These are phyloP conservation scores for Pyrenophora tritici-repentis DNA, from an alignment of 2,329 filamentous ascomycete genomes.

Conservation along the genomic window DNA sequence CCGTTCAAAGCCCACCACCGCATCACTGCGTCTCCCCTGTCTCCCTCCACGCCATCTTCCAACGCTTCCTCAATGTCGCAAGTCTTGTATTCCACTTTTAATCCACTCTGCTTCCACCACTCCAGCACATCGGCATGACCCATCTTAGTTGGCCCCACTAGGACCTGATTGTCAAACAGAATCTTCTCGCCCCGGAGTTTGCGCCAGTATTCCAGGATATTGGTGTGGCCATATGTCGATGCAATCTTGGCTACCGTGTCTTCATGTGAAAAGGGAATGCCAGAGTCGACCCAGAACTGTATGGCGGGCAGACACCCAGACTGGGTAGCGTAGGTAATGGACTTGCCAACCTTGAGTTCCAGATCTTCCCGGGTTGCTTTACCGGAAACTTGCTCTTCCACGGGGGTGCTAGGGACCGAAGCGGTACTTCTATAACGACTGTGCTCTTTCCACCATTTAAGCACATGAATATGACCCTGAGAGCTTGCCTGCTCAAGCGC, in stretches of 20 bases:
- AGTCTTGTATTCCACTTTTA: conserved; percentile 88
- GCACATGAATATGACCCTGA: conserved; percentile 80
- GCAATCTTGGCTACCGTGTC: conserved; percentile 84
- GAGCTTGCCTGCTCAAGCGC: conserved; percentile 87
- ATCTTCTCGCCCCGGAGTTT: conserved; percentile 74
- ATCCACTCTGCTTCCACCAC: conserved; percentile 83
- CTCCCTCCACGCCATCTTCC: conserved; percentile 76
- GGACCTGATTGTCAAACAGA: conserved; percentile 80
- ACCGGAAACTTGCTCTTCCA: conserved; percentile 20
- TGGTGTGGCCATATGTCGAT: conserved; percentile 81
- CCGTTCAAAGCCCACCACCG: conserved; percentile 89
- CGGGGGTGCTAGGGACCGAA: conserved; percentile 16
- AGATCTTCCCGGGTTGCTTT: conserved; percentile 41
- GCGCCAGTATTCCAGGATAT: conserved; percentile 83
- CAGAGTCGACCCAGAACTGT: conserved; percentile 85
- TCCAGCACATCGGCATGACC: conserved; percentile 83
- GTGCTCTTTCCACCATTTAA: conserved; percentile 91
- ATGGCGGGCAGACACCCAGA: conserved; percentile 78
- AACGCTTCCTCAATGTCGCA: conserved; percentile 95
- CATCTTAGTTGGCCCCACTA: conserved; percentile 85
- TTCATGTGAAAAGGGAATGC: conserved; percentile 77
- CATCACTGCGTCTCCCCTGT: conserved; percentile 72
- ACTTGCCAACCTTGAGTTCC: conserved; percentile 79
- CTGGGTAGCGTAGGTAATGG: conserved; percentile 81
- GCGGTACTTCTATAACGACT: conserved; percentile 52